Base-by-base conservation (phyloP, 306 rosid species). In the Vicia villosa region DNA sequence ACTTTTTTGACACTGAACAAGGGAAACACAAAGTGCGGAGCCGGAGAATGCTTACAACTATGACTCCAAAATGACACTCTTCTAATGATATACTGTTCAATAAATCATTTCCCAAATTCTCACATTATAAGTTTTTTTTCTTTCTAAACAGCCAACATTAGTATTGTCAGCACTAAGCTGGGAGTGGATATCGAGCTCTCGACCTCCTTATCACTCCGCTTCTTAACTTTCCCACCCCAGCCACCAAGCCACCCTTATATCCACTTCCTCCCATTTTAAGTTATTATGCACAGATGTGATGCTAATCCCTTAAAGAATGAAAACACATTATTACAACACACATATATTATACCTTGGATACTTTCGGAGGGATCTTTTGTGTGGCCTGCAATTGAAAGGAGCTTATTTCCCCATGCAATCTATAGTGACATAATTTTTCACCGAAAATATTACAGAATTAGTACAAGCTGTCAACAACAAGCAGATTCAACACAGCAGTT, bases 341-440 rank as follows among this genome's bases (percentile, higher is more conserved):
- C 51, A 63, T 20, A 62, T 19, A 40, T 19, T 58, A 50, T 83
- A 91, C 97, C 96, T 76, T 89, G 96, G 69, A 93, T 85, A 77
- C 83, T 80, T 78, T 93, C 93, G 8, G 83, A 65, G 54, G 91
- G 91, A 83, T 93, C 88, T 84, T 93, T 90, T 59, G 93, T 73
- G 73, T 93, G 96, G 49, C 96, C 98, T 63, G 93, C 93, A 78
- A 93, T 11, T 43, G 96, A 90, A 51, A 93, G 71, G 69, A 93
- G 91, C 80, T 86, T 88, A 83, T 83, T 85, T 34, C 75, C 93
- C 98, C 98, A 93, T 22, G 93, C 70, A 74, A 93, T 83, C 98
- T 92, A 61, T 42, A 81, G 77, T 74, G 63, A 70, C 67, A 76
- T 46, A 26, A 55, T 20, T 46, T 43, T 70, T 20, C 59, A 52